phyloP scores from a whole-genome alignment of 768 basidiomycete species.

The Sistotremastrum suecicum region DNA sequence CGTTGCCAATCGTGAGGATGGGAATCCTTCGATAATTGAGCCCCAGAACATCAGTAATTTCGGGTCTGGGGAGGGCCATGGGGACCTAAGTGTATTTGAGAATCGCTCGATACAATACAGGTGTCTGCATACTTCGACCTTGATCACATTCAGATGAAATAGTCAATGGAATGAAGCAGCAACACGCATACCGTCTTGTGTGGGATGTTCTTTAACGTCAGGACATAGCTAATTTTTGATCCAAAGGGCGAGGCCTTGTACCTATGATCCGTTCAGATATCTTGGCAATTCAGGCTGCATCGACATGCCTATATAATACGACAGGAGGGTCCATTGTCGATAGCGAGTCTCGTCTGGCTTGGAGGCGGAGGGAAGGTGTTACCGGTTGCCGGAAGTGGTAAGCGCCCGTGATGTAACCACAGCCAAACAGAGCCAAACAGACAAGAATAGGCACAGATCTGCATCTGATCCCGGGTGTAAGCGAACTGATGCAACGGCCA shows the following conservation, averaged over 20 bases:
- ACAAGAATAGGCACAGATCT: no score
- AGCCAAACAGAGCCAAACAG: no score
- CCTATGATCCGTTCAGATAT: constrained; percentile 12
- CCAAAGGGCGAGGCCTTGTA: constrained; percentile 40
- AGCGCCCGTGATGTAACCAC: no score
- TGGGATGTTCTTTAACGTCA: constrained; percentile 34
- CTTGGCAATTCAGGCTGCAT: neutral
- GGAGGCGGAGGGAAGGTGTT: no score
- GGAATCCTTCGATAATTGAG: constrained; percentile 45
- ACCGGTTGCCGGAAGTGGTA: no score
- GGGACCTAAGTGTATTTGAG: constrained; percentile 26
- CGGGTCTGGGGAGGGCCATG: constrained; percentile 37
- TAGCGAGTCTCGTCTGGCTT: no score
- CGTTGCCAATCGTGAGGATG: constrained; percentile 44
- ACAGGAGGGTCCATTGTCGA: constrained; percentile 10
- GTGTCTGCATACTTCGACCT: no score
- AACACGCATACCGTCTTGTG: constrained; percentile 24
- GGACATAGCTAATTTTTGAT: constrained; percentile 35
- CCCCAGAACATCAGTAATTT: constrained; percentile 36
- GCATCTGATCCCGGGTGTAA: no score
- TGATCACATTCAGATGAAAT: no score
- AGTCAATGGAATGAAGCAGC: neutral
- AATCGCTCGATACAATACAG: no score
- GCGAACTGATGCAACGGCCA: no score
- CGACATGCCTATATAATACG: constrained; percentile 32